These are phyloP conservation scores for Rugosomyces carneus DNA, from an alignment of 1,284 basidiomycete species.

Conservation along the genomic window DNA sequence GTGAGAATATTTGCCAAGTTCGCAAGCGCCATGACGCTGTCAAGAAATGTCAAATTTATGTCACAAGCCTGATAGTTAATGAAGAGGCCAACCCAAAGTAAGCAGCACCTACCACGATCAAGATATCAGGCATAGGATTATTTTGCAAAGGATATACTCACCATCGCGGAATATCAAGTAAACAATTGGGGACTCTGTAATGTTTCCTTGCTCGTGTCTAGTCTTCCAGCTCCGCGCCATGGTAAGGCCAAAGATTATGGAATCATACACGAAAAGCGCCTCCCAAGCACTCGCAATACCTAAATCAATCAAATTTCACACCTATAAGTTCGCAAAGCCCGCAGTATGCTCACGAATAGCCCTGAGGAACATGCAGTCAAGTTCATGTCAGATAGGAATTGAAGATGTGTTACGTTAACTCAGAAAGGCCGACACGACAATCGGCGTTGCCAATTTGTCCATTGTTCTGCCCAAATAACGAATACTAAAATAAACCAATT, in stretches of 20 bases:
- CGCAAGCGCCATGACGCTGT: background rate
- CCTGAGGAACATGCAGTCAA: background rate
- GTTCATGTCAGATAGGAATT: background rate
- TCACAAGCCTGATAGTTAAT: no score
- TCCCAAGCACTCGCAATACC: background rate
- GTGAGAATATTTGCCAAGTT: background rate
- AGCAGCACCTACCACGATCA: no score
- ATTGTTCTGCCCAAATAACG: no score
- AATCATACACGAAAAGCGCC: background rate
- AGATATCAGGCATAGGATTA: no score
- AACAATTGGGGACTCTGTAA: background rate
- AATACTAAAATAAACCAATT: background rate
- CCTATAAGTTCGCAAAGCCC: background rate
- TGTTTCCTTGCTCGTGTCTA: background rate
- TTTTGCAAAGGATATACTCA: no score
- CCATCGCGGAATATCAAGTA: background rate
- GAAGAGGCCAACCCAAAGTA: no score
- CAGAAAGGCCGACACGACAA: background rate
- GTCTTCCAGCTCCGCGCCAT: background rate
- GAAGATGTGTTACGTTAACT: background rate
- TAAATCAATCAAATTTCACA: background rate
- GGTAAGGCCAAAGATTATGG: background rate
- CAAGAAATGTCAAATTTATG: background rate
- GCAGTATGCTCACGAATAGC: background rate
- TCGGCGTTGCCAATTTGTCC: background rate